Conservation (phyloP, 2,329 filamentous ascomycete species). For the Didymella arachidicola region DNA sequence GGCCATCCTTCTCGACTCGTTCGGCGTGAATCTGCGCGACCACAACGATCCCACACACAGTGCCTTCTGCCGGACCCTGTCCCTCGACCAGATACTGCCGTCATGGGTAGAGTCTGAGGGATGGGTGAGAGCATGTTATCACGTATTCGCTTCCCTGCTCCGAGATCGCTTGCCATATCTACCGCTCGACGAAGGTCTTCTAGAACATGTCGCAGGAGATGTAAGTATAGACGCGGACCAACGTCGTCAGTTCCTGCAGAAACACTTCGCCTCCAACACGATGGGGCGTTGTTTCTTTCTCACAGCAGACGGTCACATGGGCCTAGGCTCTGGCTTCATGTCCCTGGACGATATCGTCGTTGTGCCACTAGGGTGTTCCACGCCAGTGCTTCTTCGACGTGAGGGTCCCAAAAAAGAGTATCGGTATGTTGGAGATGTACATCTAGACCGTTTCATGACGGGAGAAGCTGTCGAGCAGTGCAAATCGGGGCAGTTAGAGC, state of each 20-base stretch:
- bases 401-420: slow-evolving; percentile 36
- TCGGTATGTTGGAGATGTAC: slow-evolving; percentile 47
- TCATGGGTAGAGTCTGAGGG: too few relatives aligned
- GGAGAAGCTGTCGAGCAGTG: slow-evolving; percentile 38
- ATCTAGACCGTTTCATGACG: slow-evolving; percentile 49
- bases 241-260: neutral
- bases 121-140: neutral
- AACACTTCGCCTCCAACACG: neutral
- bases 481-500: neutral
- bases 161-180: too few relatives aligned
- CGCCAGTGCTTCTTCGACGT: slow-evolving; percentile 44
- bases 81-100: neutral
- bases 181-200: too few relatives aligned
- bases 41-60: neutral
- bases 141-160: neutral
- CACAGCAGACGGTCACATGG: neutral
- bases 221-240: too few relatives aligned
- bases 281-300: slow-evolving; percentile 3
- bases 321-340: slow-evolving; percentile 48
- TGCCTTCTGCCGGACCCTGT: slow-evolving; percentile 1
- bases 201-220: too few relatives aligned
- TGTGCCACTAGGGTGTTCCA: slow-evolving; percentile 49
- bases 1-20: neutral
- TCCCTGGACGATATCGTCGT: slow-evolving; percentile 40
- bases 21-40: neutral